Evolutionary conservation across 2,329 filamentous ascomycete species (phyloP).

Genomic region (Xylariaceae sp.): DNA sequence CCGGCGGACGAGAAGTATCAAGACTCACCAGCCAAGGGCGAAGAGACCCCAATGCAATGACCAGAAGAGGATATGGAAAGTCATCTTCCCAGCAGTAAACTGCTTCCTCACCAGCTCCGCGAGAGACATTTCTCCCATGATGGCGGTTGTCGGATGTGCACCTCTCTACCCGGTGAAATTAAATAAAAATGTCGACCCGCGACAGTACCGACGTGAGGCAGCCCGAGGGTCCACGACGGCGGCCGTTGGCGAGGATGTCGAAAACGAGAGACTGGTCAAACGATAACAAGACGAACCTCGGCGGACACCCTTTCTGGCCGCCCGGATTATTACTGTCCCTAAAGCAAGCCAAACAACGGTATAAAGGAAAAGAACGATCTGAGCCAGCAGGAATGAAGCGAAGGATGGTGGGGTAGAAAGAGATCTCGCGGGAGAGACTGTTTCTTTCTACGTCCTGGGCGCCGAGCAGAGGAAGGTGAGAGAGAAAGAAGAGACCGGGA

Average conservation of each 20-base stretch:
- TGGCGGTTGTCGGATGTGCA: conserved; percentile 30
- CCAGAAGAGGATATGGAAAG: conserved; percentile 80
- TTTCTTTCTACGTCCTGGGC: conserved; percentile 39
- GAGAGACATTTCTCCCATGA: conserved; percentile 29
- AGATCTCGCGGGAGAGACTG: conserved; percentile 29
- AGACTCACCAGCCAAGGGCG: conserved; percentile 70
- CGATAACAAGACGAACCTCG: too few relatives aligned
- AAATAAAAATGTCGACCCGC: conserved; percentile 47
- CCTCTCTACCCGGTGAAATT: conserved; percentile 17
- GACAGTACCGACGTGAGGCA: conserved; percentile 31
- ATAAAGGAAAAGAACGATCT: conserved; percentile 43
- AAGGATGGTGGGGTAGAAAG: conserved; percentile 31
- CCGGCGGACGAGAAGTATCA: background rate
- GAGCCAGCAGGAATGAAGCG: conserved; percentile 50
- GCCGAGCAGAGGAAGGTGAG: conserved; percentile 26
- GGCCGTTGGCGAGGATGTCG: conserved; percentile 8
- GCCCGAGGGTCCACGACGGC: conserved; percentile 12
- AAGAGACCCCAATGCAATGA: conserved; percentile 72
- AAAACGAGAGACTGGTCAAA: background rate
- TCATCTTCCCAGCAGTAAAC: conserved; percentile 61
- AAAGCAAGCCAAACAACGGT: conserved; percentile 12
- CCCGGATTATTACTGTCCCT: conserved; percentile 21
- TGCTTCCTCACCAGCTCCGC: conserved; percentile 50
- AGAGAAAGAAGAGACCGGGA: conserved; percentile 24
- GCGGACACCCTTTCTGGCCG: conserved; percentile 9